Evolutionary conservation across 345 rosid species (phyloP).

Genomic region (Ceriops zippeliana): DNA sequence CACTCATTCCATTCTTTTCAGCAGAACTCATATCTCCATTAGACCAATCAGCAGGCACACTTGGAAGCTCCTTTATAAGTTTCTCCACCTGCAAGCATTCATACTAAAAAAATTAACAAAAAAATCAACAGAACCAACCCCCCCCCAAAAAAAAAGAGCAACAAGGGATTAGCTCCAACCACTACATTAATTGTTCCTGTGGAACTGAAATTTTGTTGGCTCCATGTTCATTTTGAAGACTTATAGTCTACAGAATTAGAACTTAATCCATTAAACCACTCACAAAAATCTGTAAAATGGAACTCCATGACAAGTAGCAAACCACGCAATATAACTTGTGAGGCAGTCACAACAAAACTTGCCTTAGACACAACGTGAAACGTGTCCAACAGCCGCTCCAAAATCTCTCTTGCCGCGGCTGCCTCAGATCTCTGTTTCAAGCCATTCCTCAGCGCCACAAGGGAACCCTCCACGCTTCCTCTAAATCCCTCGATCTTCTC

Average conservation of each 20-base stretch:
- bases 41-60: slow-evolving; percentile 77
- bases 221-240: neutral
- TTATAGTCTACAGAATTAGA: no score
- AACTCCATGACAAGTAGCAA: no score
- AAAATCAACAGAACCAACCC: neutral
- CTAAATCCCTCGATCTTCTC: slow-evolving; percentile 86
- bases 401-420: slow-evolving; percentile 75
- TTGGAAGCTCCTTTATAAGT: slow-evolving; percentile 87
- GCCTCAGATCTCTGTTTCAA: slow-evolving; percentile 95
- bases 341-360: neutral
- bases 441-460: slow-evolving; percentile 65
- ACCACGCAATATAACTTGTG: no score
- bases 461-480: slow-evolving; percentile 62
- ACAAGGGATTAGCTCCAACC: neutral
- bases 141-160: neutral
- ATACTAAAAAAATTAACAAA: neutral
- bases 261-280: no score
- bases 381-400: slow-evolving; percentile 82
- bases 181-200: no score
- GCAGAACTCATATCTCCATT: slow-evolving; percentile 51
- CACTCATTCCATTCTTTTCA: slow-evolving; percentile 40
- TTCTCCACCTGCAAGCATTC: slow-evolving; percentile 72
- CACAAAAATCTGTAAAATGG: no score
- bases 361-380: slow-evolving; percentile 98
- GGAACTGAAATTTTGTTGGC: neutral